phyloP scores from a whole-genome alignment of 148 eudicot genomes.

The Hydrangea macrophylla region DNA sequence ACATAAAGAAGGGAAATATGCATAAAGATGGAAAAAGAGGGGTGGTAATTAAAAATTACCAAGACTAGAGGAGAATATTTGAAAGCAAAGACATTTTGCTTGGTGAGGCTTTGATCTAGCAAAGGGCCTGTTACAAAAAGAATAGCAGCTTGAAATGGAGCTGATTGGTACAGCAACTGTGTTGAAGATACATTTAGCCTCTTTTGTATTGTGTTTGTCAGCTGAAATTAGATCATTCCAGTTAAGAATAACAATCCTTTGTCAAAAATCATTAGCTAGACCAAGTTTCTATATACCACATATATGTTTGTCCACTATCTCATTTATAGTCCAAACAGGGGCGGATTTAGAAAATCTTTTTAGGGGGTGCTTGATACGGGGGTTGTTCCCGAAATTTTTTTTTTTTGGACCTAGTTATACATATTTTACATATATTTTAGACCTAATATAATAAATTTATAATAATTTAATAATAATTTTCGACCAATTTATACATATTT shows the following conservation, averaged over 20 bases:
- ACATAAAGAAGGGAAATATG: neutral
- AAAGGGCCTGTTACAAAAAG: slow-evolving; percentile 73
- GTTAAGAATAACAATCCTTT: slow-evolving; percentile 10
- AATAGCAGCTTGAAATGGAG: slow-evolving; percentile 83
- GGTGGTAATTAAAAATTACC: slow-evolving; percentile 33
- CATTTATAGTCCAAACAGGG: no score
- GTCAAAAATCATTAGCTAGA: neutral
- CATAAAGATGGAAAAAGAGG: neutral
- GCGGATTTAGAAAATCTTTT: no score
- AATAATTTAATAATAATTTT: no score
- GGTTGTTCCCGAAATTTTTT: no score
- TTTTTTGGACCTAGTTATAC: no score
- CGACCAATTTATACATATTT: no score
- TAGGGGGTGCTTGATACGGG: no score
- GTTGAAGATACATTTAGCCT: slow-evolving; percentile 86
- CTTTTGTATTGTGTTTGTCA: slow-evolving; percentile 87
- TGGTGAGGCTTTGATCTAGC: slow-evolving; percentile 68
- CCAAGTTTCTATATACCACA: no score
- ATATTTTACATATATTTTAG: no score
- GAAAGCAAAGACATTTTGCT: slow-evolving; percentile 69
- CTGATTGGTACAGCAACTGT: slow-evolving; percentile 80
- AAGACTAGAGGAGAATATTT: slow-evolving; percentile 64
- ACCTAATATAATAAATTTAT: no score
- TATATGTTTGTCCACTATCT: no score
- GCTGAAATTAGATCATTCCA: slow-evolving; percentile 34